phyloP scores from a whole-genome alignment of 495 filamentous ascomycete species.

The Neurospora discreta region DNA sequence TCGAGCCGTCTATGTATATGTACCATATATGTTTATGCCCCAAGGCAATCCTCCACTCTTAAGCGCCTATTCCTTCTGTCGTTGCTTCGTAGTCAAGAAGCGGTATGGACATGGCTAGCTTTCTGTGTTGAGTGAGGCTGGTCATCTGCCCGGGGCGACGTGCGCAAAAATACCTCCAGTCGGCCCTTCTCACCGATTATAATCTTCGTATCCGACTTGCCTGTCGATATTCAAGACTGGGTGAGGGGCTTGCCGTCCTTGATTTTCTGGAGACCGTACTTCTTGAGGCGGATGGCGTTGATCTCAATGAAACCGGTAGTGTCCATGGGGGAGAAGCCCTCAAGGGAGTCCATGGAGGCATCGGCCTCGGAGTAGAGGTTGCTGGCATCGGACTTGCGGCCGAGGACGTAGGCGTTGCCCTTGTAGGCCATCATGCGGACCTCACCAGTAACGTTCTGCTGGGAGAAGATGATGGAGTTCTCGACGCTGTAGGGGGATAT shows the following conservation, averaged over 20 bases:
- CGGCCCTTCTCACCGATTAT: not conserved
- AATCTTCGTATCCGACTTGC: not conserved
- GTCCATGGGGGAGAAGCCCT: constrained; percentile 63
- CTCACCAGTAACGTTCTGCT: constrained; percentile 50
- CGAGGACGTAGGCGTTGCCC: constrained; percentile 62
- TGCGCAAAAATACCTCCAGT: not conserved
- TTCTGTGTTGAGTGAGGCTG: not conserved
- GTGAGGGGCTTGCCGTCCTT: constrained; percentile 43
- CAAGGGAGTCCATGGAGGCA: constrained; percentile 79
- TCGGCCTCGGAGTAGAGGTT: constrained; percentile 80
- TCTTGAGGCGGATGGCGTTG: constrained; percentile 79
- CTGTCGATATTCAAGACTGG: constrained; percentile 12
- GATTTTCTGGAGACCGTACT: constrained; percentile 65
- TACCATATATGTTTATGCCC: not conserved
- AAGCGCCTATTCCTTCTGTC: not conserved
- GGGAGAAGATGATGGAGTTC: constrained; percentile 56
- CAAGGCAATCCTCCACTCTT: not conserved
- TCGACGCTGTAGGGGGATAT: constrained; percentile 28
- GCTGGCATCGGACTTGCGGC: constrained; percentile 62
- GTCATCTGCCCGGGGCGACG: not conserved
- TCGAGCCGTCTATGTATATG: not conserved
- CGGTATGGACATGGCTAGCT: not conserved
- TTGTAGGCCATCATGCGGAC: constrained; percentile 69
- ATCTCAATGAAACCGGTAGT: constrained; percentile 67
- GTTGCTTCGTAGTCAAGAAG: not conserved